Conservation (phyloP, 2,329 filamentous ascomycete species). For the Fusarium pininemorale region DNA sequence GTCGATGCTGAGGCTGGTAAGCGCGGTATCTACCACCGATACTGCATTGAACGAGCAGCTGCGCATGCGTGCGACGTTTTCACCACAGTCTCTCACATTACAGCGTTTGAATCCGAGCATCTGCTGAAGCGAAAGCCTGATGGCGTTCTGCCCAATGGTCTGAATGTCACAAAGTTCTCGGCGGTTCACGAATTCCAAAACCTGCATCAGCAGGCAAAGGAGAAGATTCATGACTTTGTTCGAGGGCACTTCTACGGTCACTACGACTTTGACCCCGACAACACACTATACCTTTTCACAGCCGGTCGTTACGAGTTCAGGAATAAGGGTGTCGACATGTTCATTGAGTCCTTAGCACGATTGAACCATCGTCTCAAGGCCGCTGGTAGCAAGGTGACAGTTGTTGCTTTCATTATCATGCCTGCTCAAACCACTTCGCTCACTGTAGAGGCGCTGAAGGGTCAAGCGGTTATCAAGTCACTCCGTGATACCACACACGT, state of each 20-base stretch:
- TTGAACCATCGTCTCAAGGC: conserved; percentile 92
- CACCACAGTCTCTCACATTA: conserved; percentile 98
- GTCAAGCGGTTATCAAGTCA: conserved; percentile 97
- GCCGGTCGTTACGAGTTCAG: conserved; percentile 96
- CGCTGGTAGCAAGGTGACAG: conserved; percentile 86
- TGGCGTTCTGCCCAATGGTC: conserved; percentile 92
- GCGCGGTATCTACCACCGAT: conserved; percentile 97
- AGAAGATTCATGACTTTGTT: conserved; percentile 98
- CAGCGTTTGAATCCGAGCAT: conserved; percentile 97
- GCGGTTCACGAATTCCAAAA: conserved; percentile 99
- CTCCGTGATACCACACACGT: conserved; percentile 91
- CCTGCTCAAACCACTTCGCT: conserved; percentile 94
- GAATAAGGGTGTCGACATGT: conserved; percentile 99
- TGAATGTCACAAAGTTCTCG: conserved; percentile 97
- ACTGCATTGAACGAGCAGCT: conserved; percentile 95
- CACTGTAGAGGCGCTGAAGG: conserved; percentile 94
- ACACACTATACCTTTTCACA: conserved; percentile 98
- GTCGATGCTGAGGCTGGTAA: conserved; percentile 97
- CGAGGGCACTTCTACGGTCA: conserved; percentile 98
- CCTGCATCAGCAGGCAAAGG: conserved; percentile 93
- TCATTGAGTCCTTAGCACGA: conserved; percentile 94
- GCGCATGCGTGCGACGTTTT: conserved; percentile 95
- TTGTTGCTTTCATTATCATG: conserved; percentile 99
- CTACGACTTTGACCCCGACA: conserved; percentile 95
- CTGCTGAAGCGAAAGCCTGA: conserved; percentile 97